A percentile compares a stretch with the other conserved stretches of the same genome.
phyloP scores from a whole-genome alignment of 768 basidiomycete genomes.

The Pleurotus citrinopileatus region DNA sequence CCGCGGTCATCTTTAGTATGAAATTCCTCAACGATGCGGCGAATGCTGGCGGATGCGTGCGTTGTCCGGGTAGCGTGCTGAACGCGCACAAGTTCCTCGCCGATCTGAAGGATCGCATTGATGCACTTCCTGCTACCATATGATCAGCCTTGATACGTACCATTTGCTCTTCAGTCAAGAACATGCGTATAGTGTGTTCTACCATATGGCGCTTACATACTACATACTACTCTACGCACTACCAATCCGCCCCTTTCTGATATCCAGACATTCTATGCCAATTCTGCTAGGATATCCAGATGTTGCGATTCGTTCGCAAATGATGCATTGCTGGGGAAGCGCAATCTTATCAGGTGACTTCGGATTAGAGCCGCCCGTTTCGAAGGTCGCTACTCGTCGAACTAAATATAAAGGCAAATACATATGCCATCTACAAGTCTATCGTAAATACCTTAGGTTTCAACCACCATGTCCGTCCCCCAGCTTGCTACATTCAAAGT shows the following conservation, averaged over 20 bases:
- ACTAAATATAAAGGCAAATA: neutral
- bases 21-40: constrained; percentile 55
- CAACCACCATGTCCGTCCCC: constrained; percentile 56
- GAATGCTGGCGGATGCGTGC: constrained; percentile 48
- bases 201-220: neutral
- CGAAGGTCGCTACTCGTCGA: neutral
- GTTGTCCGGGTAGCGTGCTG: constrained; percentile 67
- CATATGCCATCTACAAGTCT: neutral
- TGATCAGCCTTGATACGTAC: constrained; percentile 10
- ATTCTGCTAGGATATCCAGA: too few relatives aligned
- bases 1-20: constrained; percentile 58
- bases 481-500: constrained; percentile 86
- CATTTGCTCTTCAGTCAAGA: neutral
- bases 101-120: constrained; percentile 54
- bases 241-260: neutral
- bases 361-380: constrained; percentile 11
- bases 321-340: neutral
- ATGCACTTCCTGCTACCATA: constrained; percentile 38
- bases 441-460: constrained; percentile 3
- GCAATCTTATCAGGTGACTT: constrained; percentile 8
- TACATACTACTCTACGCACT: neutral
- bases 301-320: neutral
- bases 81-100: constrained; percentile 56
- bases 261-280: neutral
- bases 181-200: neutral